phyloP scores from a whole-genome alignment of 2,329 filamentous ascomycete species.

The Cladosporium phlei region DNA sequence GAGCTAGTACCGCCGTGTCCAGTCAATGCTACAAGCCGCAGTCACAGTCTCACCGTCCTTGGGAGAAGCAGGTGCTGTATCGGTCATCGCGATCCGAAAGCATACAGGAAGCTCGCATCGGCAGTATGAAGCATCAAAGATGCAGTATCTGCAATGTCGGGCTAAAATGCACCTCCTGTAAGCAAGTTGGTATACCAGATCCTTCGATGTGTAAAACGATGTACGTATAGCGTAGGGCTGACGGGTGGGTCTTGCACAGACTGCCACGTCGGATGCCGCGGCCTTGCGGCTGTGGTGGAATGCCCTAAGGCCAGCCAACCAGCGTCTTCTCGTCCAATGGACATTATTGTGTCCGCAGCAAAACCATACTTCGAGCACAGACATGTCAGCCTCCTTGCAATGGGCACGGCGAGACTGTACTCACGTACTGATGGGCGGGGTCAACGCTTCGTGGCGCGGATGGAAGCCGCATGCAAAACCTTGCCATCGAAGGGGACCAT shows the following conservation, averaged over 20 bases:
- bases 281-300: neutral
- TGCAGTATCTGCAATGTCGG: neutral
- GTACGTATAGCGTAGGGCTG: slow-evolving; percentile 1
- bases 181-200: neutral
- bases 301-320: neutral
- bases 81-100: neutral
- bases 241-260: neutral
- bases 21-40: neutral
- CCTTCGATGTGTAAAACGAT: too few species aligned
- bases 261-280: neutral
- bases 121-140: neutral
- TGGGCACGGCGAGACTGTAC: slow-evolving; percentile 4
- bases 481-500: neutral
- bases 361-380: neutral
- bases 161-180: neutral
- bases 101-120: neutral
- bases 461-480: neutral
- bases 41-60: neutral
- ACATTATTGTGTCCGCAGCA: neutral
- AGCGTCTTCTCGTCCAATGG: neutral
- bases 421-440: neutral
- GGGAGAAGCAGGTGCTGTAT: neutral
- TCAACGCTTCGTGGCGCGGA: neutral
- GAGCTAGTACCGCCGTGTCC: neutral
- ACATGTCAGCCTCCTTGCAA: neutral